Conservation (phyloP, 768 basidiomycete genomes). For the Lactifluus rugatus region DNA sequence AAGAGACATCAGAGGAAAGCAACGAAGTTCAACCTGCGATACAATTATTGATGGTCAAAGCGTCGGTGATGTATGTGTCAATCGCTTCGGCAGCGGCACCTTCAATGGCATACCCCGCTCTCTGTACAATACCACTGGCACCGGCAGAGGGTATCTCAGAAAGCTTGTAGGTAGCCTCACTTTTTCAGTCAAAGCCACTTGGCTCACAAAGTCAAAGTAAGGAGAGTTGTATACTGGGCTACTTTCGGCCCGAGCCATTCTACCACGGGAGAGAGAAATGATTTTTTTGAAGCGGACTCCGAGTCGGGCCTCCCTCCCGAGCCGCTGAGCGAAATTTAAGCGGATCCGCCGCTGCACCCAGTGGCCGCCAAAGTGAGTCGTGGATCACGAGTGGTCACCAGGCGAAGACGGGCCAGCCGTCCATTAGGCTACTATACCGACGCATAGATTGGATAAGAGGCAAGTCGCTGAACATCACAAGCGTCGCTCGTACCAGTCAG, state of each 20-base stretch:
- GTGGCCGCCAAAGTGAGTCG: neutral
- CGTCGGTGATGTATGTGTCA: neutral
- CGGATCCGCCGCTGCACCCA: too few relatives aligned
- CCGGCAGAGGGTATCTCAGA: neutral
- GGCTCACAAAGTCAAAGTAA: neutral
- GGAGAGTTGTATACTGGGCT: neutral
- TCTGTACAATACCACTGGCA: neutral
- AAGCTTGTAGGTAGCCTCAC: neutral
- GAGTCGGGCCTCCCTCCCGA: too few relatives aligned
- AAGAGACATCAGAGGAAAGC: constrained; percentile 7
- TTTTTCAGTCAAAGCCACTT: neutral
- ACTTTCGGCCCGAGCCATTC: neutral
- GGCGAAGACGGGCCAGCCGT: too few relatives aligned
- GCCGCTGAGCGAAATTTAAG: too few relatives aligned
- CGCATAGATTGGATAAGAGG: too few relatives aligned
- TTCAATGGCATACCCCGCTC: neutral
- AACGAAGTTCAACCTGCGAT: neutral
- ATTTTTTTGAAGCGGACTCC: too few relatives aligned
- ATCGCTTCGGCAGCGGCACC: neutral
- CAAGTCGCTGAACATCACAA: too few relatives aligned
- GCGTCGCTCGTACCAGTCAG: too few relatives aligned
- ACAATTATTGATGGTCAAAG: neutral
- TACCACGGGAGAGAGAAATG: neutral
- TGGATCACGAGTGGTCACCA: too few relatives aligned
- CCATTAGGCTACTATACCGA: too few relatives aligned